Conservation (phyloP, 2,329 filamentous ascomycete species). For the Fusarium praegraminearum region DNA sequence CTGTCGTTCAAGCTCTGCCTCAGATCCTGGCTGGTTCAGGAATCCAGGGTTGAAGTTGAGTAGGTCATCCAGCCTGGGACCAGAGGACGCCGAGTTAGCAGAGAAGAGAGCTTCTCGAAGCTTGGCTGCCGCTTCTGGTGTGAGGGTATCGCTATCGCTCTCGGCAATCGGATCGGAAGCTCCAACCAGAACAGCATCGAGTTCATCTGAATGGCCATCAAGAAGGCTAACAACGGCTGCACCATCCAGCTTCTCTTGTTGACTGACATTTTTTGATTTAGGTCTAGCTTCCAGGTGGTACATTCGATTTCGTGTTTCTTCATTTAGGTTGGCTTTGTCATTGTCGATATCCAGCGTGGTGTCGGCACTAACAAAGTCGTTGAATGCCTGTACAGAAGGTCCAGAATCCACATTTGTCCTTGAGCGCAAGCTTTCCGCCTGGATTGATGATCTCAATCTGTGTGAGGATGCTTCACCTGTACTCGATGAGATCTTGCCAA, state of each 20-base stretch:
- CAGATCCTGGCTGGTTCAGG: constrained; percentile 44
- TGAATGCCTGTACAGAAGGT: constrained; percentile 49
- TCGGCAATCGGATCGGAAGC: constrained; percentile 38
- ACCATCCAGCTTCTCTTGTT: constrained; percentile 53
- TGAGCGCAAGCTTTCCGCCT: constrained; percentile 33
- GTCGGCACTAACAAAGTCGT: constrained; percentile 43
- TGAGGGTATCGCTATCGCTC: constrained; percentile 41
- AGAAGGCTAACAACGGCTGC: constrained; percentile 56
- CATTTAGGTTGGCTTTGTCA: constrained; percentile 6
- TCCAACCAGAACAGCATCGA: constrained; percentile 35
- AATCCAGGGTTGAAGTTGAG: constrained; percentile 65
- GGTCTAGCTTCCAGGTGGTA: not conserved
- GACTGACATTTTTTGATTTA: constrained; percentile 3
- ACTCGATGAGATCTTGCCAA: constrained; percentile 25
- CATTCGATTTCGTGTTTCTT: not conserved
- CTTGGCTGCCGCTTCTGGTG: constrained; percentile 48
- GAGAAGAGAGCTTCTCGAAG: constrained; percentile 57
- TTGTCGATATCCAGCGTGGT: constrained; percentile 24
- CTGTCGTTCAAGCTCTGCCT: constrained; percentile 33
- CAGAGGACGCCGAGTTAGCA: constrained; percentile 12
- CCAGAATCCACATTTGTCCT: constrained; percentile 43
- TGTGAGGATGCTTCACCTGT: constrained; percentile 42
- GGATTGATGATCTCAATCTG: constrained; percentile 28
- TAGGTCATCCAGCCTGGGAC: constrained; percentile 57
- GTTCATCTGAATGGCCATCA: constrained; percentile 43